phyloP scores from a whole-genome alignment of 2,329 filamentous ascomycete species.

The Phaeosphaeria sp. region DNA sequence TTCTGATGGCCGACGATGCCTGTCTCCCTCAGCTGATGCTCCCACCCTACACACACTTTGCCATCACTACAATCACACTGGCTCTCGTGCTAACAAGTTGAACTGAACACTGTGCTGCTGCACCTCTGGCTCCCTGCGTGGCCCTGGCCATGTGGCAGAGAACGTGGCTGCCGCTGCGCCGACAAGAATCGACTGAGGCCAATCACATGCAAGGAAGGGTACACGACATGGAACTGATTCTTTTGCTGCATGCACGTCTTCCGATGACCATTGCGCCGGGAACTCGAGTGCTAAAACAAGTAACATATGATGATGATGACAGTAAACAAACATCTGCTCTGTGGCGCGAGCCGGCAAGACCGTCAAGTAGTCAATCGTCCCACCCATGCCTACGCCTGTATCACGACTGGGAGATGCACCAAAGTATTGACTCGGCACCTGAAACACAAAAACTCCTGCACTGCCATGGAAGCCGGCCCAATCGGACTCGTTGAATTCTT shows the following conservation, averaged over 20 bases:
- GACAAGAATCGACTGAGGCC: conserved; percentile 15
- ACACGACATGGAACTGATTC: conserved; percentile 25
- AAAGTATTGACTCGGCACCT: conserved; percentile 30
- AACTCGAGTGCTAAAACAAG: conserved; percentile 32
- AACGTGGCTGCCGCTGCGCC: conserved; percentile 25
- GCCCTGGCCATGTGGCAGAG: conserved; percentile 6
- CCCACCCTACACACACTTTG: neutral
- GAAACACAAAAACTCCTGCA: conserved; percentile 23
- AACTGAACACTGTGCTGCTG: neutral
- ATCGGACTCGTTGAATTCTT: conserved; percentile 18
- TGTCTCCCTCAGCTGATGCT: neutral
- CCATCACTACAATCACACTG: too few relatives aligned
- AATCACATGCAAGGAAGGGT: conserved; percentile 25
- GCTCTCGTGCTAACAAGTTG: neutral
- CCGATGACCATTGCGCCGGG: conserved; percentile 40
- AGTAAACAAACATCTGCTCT: conserved; percentile 2
- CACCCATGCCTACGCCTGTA: neutral
- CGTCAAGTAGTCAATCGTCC: conserved; percentile 1
- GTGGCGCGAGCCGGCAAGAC: conserved; percentile 1
- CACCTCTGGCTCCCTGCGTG: neutral
- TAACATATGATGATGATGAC: conserved; percentile 9
- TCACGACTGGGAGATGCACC: conserved; percentile 1
- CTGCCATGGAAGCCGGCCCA: conserved; percentile 20
- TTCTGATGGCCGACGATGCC: conserved; percentile 15
- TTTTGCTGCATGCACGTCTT: conserved; percentile 36